Percentiles rank a stretch among this genome's conserved stretches.
phyloP scores from a whole-genome alignment of 2,329 filamentous ascomycete genomes.

The Colletotrichum tropicicola region DNA sequence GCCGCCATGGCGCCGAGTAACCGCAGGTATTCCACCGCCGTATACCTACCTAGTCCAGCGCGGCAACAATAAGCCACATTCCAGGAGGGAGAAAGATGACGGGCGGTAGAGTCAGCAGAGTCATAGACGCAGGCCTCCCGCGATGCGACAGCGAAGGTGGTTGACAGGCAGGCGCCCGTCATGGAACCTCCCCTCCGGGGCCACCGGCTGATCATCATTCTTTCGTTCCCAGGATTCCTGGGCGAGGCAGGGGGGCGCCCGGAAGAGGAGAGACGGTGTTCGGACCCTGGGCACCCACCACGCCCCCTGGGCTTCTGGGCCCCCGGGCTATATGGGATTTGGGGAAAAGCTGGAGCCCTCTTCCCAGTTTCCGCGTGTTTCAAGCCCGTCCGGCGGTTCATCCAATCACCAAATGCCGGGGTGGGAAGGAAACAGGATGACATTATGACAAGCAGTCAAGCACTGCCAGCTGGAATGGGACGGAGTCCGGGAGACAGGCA shows the following conservation, averaged over 20 bases:
- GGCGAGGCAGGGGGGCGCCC: background rate
- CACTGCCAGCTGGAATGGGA: background rate
- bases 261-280: slow-evolving; percentile 13
- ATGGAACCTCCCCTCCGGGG: background rate
- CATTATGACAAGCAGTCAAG: slow-evolving; percentile 4
- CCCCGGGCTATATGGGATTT: too few relatives aligned
- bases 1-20: background rate
- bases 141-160: background rate
- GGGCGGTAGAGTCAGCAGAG: background rate
- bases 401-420: slow-evolving; percentile 5
- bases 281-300: slow-evolving; percentile 6
- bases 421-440: slow-evolving; percentile 1
- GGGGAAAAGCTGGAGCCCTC: slow-evolving; percentile 11
- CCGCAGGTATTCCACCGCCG: background rate
- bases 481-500: slow-evolving; percentile 4
- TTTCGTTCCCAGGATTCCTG: slow-evolving; percentile 19
- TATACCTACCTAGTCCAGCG: too few relatives aligned
- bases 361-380: slow-evolving; percentile 28
- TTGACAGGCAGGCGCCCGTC: too few relatives aligned
- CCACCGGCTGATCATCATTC: slow-evolving; percentile 26
- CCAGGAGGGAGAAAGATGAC: background rate
- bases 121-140: slow-evolving; percentile 12
- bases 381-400: background rate
- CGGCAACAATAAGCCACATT: slow-evolving; percentile 7
- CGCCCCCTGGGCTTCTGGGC: background rate